phyloP scores from a whole-genome alignment of 2,329 filamentous ascomycete genomes.

The Neopestalotiopsis sp. region DNA sequence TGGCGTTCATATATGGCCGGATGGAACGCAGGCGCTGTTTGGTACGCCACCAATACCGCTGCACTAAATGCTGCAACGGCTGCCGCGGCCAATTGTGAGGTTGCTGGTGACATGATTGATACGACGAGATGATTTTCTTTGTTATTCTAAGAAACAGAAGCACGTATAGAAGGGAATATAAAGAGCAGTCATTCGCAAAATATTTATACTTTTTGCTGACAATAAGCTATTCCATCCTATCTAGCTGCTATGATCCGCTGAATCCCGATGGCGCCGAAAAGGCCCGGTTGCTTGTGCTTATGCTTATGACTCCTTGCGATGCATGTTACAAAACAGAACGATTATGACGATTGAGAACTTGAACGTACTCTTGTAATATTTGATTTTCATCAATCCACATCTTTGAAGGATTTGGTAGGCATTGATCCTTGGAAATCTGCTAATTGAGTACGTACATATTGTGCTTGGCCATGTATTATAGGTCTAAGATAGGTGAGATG shows the following conservation, averaged over 20 bases:
- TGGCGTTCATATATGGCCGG: not conserved
- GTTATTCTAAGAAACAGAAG: not conserved
- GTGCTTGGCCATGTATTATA: no score
- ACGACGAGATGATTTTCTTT: not conserved
- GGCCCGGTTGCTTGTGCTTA: not conserved
- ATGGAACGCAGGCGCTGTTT: not conserved
- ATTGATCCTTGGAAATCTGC: no score
- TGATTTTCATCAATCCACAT: no score
- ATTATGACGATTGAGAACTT: not conserved
- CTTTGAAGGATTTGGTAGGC: no score
- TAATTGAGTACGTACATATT: no score
- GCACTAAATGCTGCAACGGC: not conserved
- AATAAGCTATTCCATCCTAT: not conserved
- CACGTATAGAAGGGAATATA: not conserved
- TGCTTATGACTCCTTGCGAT: not conserved
- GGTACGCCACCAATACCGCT: not conserved
- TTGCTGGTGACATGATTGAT: not conserved
- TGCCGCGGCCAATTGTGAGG: not conserved
- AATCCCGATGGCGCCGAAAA: constrained; percentile 1
- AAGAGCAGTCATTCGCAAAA: not conserved
- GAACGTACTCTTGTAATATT: no score
- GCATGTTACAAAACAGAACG: not conserved
- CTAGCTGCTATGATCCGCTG: not conserved
- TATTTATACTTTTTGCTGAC: not conserved
- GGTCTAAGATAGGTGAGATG: no score